Evolutionary conservation across 176 grass and related monocot genomes (phyloP).

Genomic region (Musa beccarii): DNA sequence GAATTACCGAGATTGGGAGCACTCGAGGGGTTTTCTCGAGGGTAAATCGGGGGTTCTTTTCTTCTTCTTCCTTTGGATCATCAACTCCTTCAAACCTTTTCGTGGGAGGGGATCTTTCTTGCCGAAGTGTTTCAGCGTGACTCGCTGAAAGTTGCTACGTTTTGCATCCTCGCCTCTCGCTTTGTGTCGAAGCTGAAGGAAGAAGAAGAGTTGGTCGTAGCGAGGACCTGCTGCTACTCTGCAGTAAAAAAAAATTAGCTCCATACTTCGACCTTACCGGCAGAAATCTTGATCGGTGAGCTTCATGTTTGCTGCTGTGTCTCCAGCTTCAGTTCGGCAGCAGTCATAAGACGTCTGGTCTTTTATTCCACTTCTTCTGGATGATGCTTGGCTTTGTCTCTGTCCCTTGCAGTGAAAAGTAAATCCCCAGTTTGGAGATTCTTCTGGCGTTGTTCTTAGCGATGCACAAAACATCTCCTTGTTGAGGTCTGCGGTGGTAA

Average conservation of each 20-base stretch:
- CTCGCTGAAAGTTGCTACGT: neutral
- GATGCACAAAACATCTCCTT: conserved; percentile 11
- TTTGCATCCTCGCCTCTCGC: neutral
- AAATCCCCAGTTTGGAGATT: neutral
- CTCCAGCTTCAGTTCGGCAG: neutral
- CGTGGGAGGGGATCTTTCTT: neutral
- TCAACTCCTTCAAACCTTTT: neutral
- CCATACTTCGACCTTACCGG: neutral
- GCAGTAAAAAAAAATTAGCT: neutral
- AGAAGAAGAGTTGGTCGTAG: too few species aligned
- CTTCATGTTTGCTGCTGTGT: neutral
- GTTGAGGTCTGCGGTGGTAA: neutral
- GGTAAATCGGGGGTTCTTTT: neutral
- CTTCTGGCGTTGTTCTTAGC: neutral
- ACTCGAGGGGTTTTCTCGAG: neutral
- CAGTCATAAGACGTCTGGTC: neutral
- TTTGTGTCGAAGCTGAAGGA: neutral
- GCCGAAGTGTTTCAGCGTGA: neutral
- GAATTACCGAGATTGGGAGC: neutral
- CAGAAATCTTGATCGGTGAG: neutral
- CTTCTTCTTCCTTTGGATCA: neutral
- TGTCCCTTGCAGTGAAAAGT: neutral
- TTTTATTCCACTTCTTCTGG: neutral
- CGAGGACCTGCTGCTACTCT: neutral
- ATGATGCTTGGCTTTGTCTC: neutral